Percentiles rank a stretch among this genome's conserved stretches.
These are phyloP conservation scores for Penicillium cinerascens DNA, from an alignment of 495 filamentous ascomycete genomes.

Conservation along the genomic window DNA sequence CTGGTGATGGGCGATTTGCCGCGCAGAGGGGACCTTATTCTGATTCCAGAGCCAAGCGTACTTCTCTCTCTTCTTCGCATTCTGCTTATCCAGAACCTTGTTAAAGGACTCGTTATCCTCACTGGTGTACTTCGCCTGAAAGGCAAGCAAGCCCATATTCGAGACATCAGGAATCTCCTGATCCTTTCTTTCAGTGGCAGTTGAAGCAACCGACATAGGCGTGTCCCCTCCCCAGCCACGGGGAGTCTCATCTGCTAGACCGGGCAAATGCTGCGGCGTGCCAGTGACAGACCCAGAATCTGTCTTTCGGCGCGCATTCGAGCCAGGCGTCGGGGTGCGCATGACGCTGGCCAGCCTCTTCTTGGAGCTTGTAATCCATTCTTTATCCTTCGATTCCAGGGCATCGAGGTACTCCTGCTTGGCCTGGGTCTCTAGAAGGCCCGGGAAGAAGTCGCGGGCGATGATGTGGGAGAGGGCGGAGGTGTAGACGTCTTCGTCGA, in stretches of 20 bases:
- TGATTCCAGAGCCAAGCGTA: conserved; percentile 83
- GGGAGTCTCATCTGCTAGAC: conserved; percentile 51
- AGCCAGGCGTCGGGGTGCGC: conserved; percentile 63
- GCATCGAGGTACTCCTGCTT: conserved; percentile 93
- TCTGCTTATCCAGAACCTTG: conserved; percentile 86
- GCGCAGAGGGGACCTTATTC: conserved; percentile 84
- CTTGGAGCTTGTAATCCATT: conserved; percentile 82
- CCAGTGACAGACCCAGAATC: conserved; percentile 21
- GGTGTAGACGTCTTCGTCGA: conserved; percentile 94
- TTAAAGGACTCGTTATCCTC: conserved; percentile 98
- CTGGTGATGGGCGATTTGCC: conserved; percentile 77
- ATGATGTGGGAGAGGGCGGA: conserved; percentile 91
- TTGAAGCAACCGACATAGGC: conserved; percentile 56
- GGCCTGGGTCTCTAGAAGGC: conserved; percentile 75
- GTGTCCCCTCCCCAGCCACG: conserved; percentile 59
- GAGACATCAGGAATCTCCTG: conserved; percentile 64
- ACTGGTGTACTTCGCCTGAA: conserved; percentile 90
- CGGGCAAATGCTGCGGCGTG: conserved; percentile 33
- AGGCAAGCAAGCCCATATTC: conserved; percentile 74
- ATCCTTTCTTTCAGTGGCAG: conserved; percentile 18
- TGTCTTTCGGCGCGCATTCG: conserved; percentile 33
- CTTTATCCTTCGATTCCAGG: conserved; percentile 73
- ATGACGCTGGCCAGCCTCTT: conserved; percentile 72
- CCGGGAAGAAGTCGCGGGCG: conserved; percentile 94
- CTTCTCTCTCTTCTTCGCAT: conserved; percentile 73